These are phyloP conservation scores for Plantago elongata DNA, from an alignment of 257 asterid genomes.

Conservation along the genomic window DNA sequence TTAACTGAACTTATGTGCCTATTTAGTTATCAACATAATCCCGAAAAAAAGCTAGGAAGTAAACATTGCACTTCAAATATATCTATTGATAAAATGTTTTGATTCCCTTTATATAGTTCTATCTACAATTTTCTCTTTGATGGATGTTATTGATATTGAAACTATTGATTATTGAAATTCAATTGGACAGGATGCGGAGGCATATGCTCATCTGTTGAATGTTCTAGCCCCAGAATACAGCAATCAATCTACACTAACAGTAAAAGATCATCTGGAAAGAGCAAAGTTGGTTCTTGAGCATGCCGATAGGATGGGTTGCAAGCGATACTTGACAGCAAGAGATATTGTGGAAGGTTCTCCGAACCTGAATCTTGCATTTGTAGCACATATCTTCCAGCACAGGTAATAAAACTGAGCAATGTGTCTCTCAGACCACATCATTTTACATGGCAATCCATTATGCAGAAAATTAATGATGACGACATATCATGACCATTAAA, in stretches of 20 bases:
- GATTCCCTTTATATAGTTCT: too few species aligned
- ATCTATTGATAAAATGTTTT: too few species aligned
- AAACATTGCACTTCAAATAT: too few species aligned
- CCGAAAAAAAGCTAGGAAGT: too few species aligned
- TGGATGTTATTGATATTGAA: constrained; percentile 11
- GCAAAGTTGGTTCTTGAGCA: constrained; percentile 93
- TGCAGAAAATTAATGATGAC: background rate
- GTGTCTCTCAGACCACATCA: background rate
- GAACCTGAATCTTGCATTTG: constrained; percentile 96
- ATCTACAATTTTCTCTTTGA: too few species aligned
- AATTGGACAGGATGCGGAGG: constrained; percentile 81
- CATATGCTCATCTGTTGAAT: constrained; percentile 82
- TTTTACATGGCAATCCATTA: background rate
- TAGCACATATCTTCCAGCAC: constrained; percentile 95
- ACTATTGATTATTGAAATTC: constrained; percentile 12
- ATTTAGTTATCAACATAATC: too few species aligned
- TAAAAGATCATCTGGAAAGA: constrained; percentile 60
- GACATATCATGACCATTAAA: too few species aligned
- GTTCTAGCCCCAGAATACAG: constrained; percentile 90
- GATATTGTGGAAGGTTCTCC: constrained; percentile 97
- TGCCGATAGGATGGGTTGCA: constrained; percentile 99
- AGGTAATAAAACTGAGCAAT: constrained; percentile 40
- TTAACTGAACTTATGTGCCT: too few species aligned
- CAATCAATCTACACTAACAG: constrained; percentile 62
- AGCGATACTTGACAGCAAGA: constrained; percentile 88